Evolutionary conservation across 176 grass and related monocot genomes (phyloP).

Genomic region (Triticum dicoccoides): DNA sequence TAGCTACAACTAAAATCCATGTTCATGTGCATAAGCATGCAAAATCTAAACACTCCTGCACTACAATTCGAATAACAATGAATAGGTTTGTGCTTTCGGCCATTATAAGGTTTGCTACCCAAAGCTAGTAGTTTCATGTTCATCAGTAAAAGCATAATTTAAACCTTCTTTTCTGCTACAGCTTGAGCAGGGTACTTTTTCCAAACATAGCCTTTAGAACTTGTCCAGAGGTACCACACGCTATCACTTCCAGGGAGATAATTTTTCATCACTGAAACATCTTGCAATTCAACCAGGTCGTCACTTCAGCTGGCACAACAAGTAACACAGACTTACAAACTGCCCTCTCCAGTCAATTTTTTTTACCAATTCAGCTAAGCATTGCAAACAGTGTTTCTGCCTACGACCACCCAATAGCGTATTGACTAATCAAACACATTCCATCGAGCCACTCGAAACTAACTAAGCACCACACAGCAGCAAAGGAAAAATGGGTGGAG

Average conservation of each 20-base stretch:
- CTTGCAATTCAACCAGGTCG: background rate
- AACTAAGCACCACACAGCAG: background rate
- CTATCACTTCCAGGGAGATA: background rate
- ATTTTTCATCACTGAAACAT: conserved; percentile 4
- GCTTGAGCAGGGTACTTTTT: background rate
- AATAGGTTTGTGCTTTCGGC: background rate
- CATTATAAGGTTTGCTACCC: background rate
- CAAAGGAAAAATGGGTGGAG: background rate
- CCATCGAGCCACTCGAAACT: background rate
- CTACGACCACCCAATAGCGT: background rate
- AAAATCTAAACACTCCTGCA: background rate
- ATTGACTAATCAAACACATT: background rate
- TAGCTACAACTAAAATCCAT: background rate
- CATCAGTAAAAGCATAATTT: background rate
- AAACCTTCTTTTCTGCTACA: background rate
- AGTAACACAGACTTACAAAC: background rate
- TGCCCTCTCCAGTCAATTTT: background rate
- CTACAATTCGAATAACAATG: background rate
- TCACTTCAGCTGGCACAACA: background rate
- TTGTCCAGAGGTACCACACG: background rate
- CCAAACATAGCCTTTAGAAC: background rate
- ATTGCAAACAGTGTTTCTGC: background rate
- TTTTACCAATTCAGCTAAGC: background rate
- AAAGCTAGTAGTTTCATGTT: background rate
- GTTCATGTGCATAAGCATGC: background rate